These are phyloP conservation scores for Amanita inopinata DNA, from an alignment of 768 basidiomycete genomes.

Conservation along the genomic window DNA sequence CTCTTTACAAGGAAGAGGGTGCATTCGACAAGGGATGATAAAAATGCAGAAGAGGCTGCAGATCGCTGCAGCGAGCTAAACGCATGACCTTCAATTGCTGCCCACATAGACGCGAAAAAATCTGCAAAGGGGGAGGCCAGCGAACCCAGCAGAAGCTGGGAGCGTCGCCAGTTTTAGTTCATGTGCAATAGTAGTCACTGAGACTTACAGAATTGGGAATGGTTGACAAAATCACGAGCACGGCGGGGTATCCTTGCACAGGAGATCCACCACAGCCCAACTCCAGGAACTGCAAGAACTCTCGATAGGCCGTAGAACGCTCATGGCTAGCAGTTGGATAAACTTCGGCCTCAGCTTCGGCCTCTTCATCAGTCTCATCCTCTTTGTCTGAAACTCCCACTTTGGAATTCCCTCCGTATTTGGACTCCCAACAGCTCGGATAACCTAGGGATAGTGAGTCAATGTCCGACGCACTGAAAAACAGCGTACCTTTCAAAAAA, in stretches of 20 bases:
- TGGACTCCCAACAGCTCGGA: constrained; percentile 55
- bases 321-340: not conserved
- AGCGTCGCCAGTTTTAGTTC: not conserved
- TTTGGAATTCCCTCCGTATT: constrained; percentile 23
- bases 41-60: constrained; percentile 51
- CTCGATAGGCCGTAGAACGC: constrained; percentile 43
- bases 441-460: constrained; percentile 33
- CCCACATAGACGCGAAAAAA: constrained; percentile 76
- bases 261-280: constrained; percentile 76
- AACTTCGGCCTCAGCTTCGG: not conserved
- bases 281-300: constrained; percentile 74
- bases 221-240: constrained; percentile 75
- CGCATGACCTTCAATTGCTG: constrained; percentile 61
- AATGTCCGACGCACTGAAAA: not conserved
- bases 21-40: constrained; percentile 64
- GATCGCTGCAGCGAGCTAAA: constrained; percentile 47
- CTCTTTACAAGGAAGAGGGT: constrained; percentile 46
- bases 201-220: constrained; percentile 55
- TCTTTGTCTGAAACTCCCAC: constrained; percentile 27
- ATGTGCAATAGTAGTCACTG: not conserved
- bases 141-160: constrained; percentile 4
- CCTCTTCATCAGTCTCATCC: constrained; percentile 18
- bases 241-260: constrained; percentile 68
- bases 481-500: constrained; percentile 57
- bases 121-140: constrained; percentile 26